Percentiles rank a stretch among this genome's conserved stretches.
Evolutionary conservation across 495 filamentous ascomycete genomes (phyloP).

Genomic region (Annulohypoxylon maeteangense): DNA sequence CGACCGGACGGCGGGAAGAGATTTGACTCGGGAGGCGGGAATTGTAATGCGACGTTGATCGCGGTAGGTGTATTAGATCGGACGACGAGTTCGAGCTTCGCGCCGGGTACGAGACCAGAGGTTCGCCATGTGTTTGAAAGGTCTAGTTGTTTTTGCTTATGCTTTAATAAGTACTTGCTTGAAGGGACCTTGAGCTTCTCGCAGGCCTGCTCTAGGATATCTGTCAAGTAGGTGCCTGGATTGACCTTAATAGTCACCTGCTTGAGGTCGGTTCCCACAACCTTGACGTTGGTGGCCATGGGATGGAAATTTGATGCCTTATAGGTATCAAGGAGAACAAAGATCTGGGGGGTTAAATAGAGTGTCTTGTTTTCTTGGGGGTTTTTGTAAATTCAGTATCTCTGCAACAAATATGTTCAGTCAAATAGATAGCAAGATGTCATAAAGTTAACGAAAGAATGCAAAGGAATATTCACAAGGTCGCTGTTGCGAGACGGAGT

Average conservation of each 20-base stretch:
- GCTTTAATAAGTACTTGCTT: constrained; percentile 86
- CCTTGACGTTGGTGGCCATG: constrained; percentile 91
- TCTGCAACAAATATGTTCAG: background rate
- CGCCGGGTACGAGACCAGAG: constrained; percentile 83
- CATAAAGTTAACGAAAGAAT: constrained; percentile 15
- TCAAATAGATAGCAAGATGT: background rate
- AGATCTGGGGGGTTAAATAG: background rate
- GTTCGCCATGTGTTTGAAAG: constrained; percentile 86
- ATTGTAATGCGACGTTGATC: constrained; percentile 84
- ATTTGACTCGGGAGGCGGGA: constrained; percentile 72
- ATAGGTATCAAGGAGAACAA: background rate
- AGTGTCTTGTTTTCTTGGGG: background rate
- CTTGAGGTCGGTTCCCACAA: constrained; percentile 79
- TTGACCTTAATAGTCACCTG: constrained; percentile 83
- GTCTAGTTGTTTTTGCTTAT: constrained; percentile 85
- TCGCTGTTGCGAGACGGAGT: background rate
- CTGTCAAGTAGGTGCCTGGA: constrained; percentile 79
- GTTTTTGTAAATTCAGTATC: background rate
- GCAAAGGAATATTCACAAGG: constrained; percentile 23
- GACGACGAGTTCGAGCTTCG: constrained; percentile 91
- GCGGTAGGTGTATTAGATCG: constrained; percentile 82
- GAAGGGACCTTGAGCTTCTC: constrained; percentile 75
- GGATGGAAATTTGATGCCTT: constrained; percentile 21
- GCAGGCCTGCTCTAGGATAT: constrained; percentile 88
- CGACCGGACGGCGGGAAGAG: constrained; percentile 66